Evolutionary conservation across 2,329 filamentous ascomycete genomes (phyloP).

Genomic region (Onygenales sp.): DNA sequence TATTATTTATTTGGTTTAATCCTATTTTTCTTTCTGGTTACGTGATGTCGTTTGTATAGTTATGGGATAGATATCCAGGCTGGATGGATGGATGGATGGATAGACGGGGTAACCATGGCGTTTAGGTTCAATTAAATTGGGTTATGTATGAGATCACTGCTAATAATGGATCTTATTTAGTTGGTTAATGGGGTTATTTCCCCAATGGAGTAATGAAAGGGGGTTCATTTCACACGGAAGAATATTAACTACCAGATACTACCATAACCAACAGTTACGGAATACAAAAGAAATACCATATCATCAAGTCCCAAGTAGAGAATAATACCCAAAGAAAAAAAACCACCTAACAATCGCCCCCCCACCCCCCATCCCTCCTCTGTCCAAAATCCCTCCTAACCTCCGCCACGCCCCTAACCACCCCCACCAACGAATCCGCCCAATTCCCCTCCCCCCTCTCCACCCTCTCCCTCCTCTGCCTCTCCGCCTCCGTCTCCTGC

Average conservation of each 20-base stretch:
- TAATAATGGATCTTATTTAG: not conserved
- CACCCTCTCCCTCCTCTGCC: constrained; percentile 14
- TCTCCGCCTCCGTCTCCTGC: constrained; percentile 10
- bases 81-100: too few species aligned
- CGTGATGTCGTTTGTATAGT: not conserved
- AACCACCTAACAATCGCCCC: constrained; percentile 12
- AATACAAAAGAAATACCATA: not conserved
- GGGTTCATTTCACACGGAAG: not conserved
- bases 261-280: not conserved
- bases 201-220: not conserved
- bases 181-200: not conserved
- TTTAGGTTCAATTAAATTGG: not conserved
- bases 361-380: constrained; percentile 11
- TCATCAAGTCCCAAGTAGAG: constrained; percentile 5
- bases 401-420: constrained; percentile 59
- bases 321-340: constrained; percentile 9
- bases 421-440: constrained; percentile 56
- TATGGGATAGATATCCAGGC: not conserved
- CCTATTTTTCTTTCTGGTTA: not conserved
- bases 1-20: not conserved
- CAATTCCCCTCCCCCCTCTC: constrained; percentile 22
- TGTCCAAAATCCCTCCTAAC: constrained; percentile 34
- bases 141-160: not conserved
- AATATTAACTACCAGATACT: not conserved
- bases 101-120: too few species aligned